These are phyloP conservation scores for Elsinoe arachidis DNA, from an alignment of 2,329 filamentous ascomycete genomes.

Conservation along the genomic window DNA sequence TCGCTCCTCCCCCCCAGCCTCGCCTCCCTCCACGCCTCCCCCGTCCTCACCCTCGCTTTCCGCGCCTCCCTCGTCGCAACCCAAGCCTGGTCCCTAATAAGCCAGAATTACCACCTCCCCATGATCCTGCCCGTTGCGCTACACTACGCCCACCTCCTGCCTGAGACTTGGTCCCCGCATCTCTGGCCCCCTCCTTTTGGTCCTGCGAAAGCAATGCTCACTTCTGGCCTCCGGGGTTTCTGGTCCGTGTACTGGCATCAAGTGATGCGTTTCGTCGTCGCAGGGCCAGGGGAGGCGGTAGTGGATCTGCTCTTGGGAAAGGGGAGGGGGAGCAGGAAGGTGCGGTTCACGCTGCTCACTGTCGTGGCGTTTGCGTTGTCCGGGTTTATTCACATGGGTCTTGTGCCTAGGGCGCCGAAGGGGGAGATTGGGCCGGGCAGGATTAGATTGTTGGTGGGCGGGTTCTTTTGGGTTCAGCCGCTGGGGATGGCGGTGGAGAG, in stretches of 20 bases:
- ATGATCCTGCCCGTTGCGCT: slow-evolving; percentile 20
- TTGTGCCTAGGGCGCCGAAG: slow-evolving; percentile 24
- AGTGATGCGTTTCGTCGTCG: slow-evolving; percentile 22
- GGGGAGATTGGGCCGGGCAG: background rate
- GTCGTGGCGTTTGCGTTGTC: slow-evolving; percentile 22
- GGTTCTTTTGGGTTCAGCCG: slow-evolving; percentile 26
- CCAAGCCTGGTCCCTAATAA: slow-evolving; percentile 23
- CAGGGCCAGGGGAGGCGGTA: slow-evolving; percentile 21
- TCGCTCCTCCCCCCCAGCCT: background rate
- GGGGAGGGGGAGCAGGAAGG: slow-evolving; percentile 14
- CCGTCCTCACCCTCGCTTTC: slow-evolving; percentile 9
- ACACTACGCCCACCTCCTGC: slow-evolving; percentile 17
- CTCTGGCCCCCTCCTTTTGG: slow-evolving; percentile 25
- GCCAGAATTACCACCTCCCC: slow-evolving; percentile 21
- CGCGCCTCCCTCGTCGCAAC: slow-evolving; percentile 20
- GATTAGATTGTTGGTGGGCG: slow-evolving; percentile 15
- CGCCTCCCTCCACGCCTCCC: slow-evolving; percentile 16
- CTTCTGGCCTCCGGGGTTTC: slow-evolving; percentile 22
- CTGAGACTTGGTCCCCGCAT: slow-evolving; percentile 22
- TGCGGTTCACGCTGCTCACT: slow-evolving; percentile 20
- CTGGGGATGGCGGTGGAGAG: slow-evolving; percentile 21
- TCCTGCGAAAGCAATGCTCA: slow-evolving; percentile 17
- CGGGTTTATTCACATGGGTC: slow-evolving; percentile 24
- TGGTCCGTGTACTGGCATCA: slow-evolving; percentile 29
- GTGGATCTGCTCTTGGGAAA: slow-evolving; percentile 16